Evolutionary conservation across 164 flowering plant genomes (phyloP).

Genomic region (Santalum album): DNA sequence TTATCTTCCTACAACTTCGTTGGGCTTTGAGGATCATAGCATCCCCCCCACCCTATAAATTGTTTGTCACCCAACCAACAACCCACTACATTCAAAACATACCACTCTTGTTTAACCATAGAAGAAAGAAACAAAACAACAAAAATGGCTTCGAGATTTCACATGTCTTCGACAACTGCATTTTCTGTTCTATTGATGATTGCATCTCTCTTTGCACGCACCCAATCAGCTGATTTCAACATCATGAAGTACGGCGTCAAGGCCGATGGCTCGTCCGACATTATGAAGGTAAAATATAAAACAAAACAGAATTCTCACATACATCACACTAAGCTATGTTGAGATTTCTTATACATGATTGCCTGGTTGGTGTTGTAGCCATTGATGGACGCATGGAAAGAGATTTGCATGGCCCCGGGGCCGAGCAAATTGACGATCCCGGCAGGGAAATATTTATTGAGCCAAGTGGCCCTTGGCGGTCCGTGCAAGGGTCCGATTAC

Average conservation of each 20-base stretch:
- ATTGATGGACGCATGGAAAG: background rate
- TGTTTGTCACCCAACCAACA: background rate
- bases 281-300: background rate
- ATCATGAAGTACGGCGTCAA: constrained; percentile 1
- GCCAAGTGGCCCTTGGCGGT: background rate
- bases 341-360: background rate
- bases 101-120: too few relatives aligned
- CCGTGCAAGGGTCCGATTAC: background rate
- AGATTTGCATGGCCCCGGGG: background rate
- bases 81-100: too few relatives aligned
- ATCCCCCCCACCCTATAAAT: background rate
- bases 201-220: background rate
- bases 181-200: background rate
- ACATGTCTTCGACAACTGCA: background rate
- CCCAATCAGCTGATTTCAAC: background rate
- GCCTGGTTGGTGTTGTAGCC: background rate
- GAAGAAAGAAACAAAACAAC: too few relatives aligned
- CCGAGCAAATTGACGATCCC: background rate
- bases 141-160: background rate
- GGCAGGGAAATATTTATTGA: background rate
- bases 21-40: too few relatives aligned
- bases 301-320: background rate
- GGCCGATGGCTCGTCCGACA: background rate
- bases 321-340: background rate
- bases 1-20: background rate